phyloP scores from a whole-genome alignment of 202 grass and related monocot genomes.

The Elaeis oleifera region DNA sequence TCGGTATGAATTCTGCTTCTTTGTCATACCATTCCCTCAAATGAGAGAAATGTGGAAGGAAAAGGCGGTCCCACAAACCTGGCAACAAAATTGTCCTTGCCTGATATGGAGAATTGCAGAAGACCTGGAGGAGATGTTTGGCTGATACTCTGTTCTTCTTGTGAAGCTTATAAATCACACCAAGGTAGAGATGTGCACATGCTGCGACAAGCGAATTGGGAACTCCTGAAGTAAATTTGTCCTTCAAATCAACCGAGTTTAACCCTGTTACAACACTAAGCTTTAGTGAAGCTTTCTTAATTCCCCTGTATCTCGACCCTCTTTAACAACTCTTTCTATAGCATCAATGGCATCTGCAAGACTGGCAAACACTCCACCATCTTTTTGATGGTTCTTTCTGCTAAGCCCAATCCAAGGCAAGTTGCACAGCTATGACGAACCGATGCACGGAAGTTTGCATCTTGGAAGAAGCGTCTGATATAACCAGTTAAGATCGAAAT shows the following conservation, averaged over 20 bases:
- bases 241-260: slow-evolving; percentile 6
- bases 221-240: slow-evolving; percentile 18
- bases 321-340: slow-evolving; percentile 36
- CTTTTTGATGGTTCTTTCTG: not conserved
- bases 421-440: slow-evolving; percentile 30
- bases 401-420: slow-evolving; percentile 24
- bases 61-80: slow-evolving; percentile 49
- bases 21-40: slow-evolving; percentile 47
- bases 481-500: slow-evolving; percentile 42
- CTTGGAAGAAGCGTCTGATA: slow-evolving; percentile 26
- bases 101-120: slow-evolving; percentile 48
- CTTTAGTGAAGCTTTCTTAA: slow-evolving; percentile 38
- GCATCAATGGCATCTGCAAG: slow-evolving; percentile 38
- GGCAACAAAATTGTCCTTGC: slow-evolving; percentile 42
- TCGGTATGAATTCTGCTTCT: slow-evolving; percentile 23
- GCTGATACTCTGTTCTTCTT: slow-evolving; percentile 48
- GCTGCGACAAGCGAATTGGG: slow-evolving; percentile 35
- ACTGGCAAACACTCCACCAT: slow-evolving; percentile 33
- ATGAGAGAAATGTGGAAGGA: slow-evolving; percentile 44
- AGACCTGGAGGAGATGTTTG: slow-evolving; percentile 50
- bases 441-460: slow-evolving; percentile 40
- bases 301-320: slow-evolving; percentile 27
- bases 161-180: slow-evolving; percentile 38
- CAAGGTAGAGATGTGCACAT: slow-evolving; percentile 60
- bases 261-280: slow-evolving; percentile 28